Evolutionary conservation across 352 stramenopile genomes (phyloP).

Genomic region (Pythium dissimile): DNA sequence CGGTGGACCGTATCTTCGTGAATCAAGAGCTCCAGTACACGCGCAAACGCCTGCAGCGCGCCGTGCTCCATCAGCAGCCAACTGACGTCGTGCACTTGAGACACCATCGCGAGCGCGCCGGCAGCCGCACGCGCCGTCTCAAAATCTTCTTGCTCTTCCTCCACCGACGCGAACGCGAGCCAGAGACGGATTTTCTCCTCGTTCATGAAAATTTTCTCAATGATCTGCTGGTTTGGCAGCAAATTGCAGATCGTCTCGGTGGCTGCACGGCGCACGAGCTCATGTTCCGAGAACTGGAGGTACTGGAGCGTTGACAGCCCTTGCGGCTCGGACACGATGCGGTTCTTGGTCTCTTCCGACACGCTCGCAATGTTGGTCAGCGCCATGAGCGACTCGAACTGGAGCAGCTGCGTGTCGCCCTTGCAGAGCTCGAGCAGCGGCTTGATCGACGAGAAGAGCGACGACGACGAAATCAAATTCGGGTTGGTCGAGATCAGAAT

Average conservation of each 20-base stretch:
- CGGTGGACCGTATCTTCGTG: constrained; percentile 73
- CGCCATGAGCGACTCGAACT: constrained; percentile 95
- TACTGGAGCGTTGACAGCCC: constrained; percentile 78
- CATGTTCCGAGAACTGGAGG: constrained; percentile 96
- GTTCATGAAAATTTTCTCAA: constrained; percentile 92
- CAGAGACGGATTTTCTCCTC: constrained; percentile 92
- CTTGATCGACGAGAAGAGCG: constrained; percentile 73
- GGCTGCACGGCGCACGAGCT: constrained; percentile 94
- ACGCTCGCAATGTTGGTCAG: constrained; percentile 96
- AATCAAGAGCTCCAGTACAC: constrained; percentile 44
- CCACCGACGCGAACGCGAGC: constrained; percentile 90
- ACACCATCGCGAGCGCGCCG: constrained; percentile 94
- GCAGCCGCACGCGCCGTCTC: constrained; percentile 89
- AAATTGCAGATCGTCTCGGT: constrained; percentile 97
- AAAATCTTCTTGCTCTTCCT: constrained; percentile 91
- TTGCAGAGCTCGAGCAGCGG: constrained; percentile 93
- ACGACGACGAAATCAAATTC: constrained; percentile 78
- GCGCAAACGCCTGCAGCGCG: constrained; percentile 49
- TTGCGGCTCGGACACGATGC: constrained; percentile 65
- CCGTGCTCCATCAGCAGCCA: constrained; percentile 71
- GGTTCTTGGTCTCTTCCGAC: constrained; percentile 93
- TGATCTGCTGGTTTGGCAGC: constrained; percentile 90
- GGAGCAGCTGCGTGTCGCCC: constrained; percentile 89
- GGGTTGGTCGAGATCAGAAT: constrained; percentile 97
- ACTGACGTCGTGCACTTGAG: constrained; percentile 65